Base-by-base conservation (phyloP, 2,329 filamentous ascomycete genomes). In the Juglanconis juglandina region DNA sequence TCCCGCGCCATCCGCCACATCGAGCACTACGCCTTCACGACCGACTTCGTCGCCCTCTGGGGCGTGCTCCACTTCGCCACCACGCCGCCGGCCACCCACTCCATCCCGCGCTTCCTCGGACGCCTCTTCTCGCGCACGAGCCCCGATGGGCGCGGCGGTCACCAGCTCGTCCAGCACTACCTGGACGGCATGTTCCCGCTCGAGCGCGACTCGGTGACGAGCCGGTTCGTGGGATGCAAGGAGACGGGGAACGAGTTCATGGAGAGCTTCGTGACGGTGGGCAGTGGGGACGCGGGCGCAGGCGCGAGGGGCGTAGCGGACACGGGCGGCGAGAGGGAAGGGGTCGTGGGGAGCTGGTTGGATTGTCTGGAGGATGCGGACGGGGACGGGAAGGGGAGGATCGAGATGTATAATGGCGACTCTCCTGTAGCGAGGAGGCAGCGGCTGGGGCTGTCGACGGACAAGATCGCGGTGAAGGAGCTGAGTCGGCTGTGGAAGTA, bases 21-120 rank as follows among this genome's bases (percentile, higher is more conserved):
- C 44, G 91, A 95, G 73, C 91, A 95, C 72, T 95, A 93, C 68
- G 88, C 87, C 3, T 89, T 93, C 69, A 82, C 81, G 8, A 82
- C 79, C 14, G 91, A 95, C 67, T 90, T 91, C 65, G 89, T 94
- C 2, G 83, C 89, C 4, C 76, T 86, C 9, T 91, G 88, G 81
- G 91, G 91, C 1, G 85, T 92, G 5, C 76, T 94, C 41, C 82
- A 90, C 70, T 92, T 90, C 34, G 80, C 82, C 55, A 73, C 75
- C 32, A 70, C 78, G 2, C 71, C 74, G 0, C 82, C 69, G 49
- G 73, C 65, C 34, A 71, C 71, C 1, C 73, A 70, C 30, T 72
- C 78, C 49, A 79, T 87, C 63, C 84, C 86, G 54, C 80, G 85
- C 48, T 88, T 87, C 68, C 78, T 87, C 44, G 84, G 84, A 9